Evolutionary conservation across 2,329 filamentous ascomycete species (phyloP).

Genomic region (Cryphonectria naterciae): DNA sequence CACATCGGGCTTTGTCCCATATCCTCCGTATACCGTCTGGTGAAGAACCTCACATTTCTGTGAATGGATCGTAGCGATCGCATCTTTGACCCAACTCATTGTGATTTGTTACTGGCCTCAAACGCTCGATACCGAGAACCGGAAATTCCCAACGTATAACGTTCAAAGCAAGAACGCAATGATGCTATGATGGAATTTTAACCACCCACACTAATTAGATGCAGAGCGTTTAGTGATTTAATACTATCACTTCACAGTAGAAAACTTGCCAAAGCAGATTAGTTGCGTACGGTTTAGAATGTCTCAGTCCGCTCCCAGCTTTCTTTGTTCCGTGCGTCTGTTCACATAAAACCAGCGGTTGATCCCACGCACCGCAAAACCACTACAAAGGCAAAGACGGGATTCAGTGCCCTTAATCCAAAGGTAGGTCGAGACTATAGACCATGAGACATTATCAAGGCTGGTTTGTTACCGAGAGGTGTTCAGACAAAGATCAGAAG

Average conservation of each 20-base stretch:
- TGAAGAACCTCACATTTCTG: conserved; percentile 15
- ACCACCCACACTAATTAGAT: no score
- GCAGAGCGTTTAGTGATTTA: background rate
- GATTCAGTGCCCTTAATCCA: no score
- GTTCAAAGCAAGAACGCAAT: background rate
- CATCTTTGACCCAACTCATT: conserved; percentile 21
- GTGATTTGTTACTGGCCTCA: background rate
- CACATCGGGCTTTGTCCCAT: conserved; percentile 9
- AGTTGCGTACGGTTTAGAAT: background rate
- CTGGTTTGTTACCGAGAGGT: no score
- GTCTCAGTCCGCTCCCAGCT: conserved; percentile 3
- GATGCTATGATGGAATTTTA: background rate
- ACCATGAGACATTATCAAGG: no score
- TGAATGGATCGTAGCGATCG: background rate
- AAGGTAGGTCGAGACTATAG: no score
- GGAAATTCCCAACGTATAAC: background rate
- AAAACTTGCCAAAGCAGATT: background rate
- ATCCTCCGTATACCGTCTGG: conserved; percentile 14
- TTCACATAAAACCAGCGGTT: background rate
- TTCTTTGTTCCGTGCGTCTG: background rate
- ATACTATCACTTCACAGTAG: background rate
- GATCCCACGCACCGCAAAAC: background rate
- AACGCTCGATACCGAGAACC: background rate
- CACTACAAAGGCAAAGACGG: background rate
- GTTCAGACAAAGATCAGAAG: no score